A percentile compares a stretch with the other conserved stretches of the same genome.
Conservation (phyloP, 805 yeast species). For the Metschnikowia kunwiensis region DNA sequence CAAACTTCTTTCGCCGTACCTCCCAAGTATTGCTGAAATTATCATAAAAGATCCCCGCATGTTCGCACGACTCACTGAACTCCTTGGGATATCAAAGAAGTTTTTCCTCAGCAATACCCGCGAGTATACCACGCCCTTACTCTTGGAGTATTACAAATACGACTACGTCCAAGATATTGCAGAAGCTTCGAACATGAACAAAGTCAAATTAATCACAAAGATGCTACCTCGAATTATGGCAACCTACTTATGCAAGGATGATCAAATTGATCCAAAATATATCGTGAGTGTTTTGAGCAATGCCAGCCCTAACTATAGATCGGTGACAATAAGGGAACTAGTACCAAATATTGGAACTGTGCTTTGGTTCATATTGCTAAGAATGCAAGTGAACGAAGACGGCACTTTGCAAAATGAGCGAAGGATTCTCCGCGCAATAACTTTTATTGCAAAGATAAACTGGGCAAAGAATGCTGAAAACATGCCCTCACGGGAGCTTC, state of each 20-base stretch:
- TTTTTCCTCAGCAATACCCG: conserved; percentile 68
- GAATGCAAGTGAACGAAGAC: conserved; percentile 31
- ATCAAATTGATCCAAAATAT: conserved; percentile 45
- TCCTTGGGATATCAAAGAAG: conserved; percentile 59
- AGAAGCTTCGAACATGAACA: conserved; percentile 42
- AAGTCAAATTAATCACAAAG: conserved; percentile 46
- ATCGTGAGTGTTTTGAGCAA: conserved; percentile 53
- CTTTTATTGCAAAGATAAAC: conserved; percentile 33
- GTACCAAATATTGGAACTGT: conserved; percentile 38
- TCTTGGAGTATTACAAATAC: conserved; percentile 62
- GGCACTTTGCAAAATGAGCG: conserved; percentile 28
- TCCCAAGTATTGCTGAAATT: conserved; percentile 66
- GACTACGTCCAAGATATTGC: conserved; percentile 67
- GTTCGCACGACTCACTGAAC: conserved; percentile 57
- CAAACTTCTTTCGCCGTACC: conserved; percentile 73
- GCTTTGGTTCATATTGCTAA: conserved; percentile 35
- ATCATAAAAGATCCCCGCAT: conserved; percentile 59
- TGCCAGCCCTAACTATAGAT: conserved; percentile 47
- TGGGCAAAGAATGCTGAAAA: conserved; percentile 16
- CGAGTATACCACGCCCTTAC: conserved; percentile 71
- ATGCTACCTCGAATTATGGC: conserved; percentile 57
- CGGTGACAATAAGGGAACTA: conserved; percentile 30
- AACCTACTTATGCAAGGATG: conserved; percentile 50
- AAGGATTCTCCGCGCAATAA: conserved; percentile 43
- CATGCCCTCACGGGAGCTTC: conserved; percentile 5